Base-by-base conservation (phyloP, 768 basidiomycete species). In the Harrya chromipes region DNA sequence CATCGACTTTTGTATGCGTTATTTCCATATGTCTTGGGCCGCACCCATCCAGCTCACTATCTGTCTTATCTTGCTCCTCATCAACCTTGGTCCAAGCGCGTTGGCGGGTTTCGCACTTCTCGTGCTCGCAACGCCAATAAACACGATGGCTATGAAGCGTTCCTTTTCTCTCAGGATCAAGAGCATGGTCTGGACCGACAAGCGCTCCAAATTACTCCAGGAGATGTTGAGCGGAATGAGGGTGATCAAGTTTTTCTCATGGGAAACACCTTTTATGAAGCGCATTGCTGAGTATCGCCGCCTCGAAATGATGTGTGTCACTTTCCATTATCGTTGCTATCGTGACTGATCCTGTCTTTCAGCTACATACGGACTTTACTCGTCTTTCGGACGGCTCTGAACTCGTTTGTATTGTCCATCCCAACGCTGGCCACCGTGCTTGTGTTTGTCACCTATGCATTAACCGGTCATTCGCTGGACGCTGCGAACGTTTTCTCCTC, bases 191-290 rank as follows among this genome's bases (percentile, higher is more conserved):
- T 95, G 87, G 87, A 97, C 87, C 7, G 94, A 98, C 62, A 89
- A 87, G 63, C 82, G 94, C 10, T 87, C 88, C 13, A 93, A 91
- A 61, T 70, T 94, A 4, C 77, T 97, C 11, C 93, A 94, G 65
- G 94, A 98, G 64, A 75, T 98, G 1, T 70, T 97, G 0, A 83
- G 85, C 14, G 89, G 90, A 1, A 94, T 97, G 82, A 86, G 90
- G 55, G 80, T 95, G 54, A 88, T 97, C 76, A 97, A 97, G 67
- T 85, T 86, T 65, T 94, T 94, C 67, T 84, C 87, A 7, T 94
- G 90, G 90, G 90, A 93, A 60, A 59, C 68, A 2, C 90, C 94
- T 0, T 94, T 91, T 67, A 74, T 95, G 19, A 72, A 81, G 14
- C 81, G 85, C 39, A 78, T 97, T 23, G 76, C 78, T 27, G 79